Evolutionary conservation across 139 green algal genomes (phyloP).

Genomic region (Micromonas pusilla): DNA sequence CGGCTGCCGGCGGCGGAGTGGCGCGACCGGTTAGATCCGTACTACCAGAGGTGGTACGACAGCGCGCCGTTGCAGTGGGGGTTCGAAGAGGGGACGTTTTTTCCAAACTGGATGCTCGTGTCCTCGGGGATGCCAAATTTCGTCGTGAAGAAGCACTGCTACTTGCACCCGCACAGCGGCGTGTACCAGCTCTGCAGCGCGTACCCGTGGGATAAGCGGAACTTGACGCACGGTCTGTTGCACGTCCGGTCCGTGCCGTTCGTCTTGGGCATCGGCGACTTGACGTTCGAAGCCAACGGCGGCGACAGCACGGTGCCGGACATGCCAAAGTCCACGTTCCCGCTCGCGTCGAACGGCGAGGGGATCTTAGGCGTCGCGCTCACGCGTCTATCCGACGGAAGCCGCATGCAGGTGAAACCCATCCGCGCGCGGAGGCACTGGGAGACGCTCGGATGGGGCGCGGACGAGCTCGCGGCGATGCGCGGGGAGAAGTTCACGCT

Average conservation of each 20-base stretch:
- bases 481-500: conserved; percentile 21
- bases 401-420: conserved; percentile 1
- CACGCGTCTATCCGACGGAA: conserved; percentile 17
- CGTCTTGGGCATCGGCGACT: conserved; percentile 6
- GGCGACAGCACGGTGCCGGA: conserved; percentile 14
- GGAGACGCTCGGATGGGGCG: neutral
- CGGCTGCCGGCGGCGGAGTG: neutral
- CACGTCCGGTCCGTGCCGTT: conserved; percentile 23
- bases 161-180: conserved; percentile 3
- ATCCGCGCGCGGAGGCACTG: conserved; percentile 16
- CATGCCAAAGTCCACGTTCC: neutral
- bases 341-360: conserved; percentile 11
- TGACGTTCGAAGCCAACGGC: conserved; percentile 27
- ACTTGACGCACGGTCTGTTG: conserved; percentile 17
- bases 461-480: neutral
- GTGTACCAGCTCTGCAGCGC: conserved; percentile 28
- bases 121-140: conserved; percentile 27
- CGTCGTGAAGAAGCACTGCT: conserved; percentile 21
- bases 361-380: conserved; percentile 21
- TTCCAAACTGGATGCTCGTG: conserved; percentile 13
- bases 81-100: conserved; percentile 30
- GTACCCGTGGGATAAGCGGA: conserved; percentile 13
- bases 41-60: conserved; percentile 1
- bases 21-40: neutral
- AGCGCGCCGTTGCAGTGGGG: conserved; percentile 16